Base-by-base conservation (phyloP, 2,329 filamentous ascomycete genomes). In the Ascocoryne sarcoides region DNA sequence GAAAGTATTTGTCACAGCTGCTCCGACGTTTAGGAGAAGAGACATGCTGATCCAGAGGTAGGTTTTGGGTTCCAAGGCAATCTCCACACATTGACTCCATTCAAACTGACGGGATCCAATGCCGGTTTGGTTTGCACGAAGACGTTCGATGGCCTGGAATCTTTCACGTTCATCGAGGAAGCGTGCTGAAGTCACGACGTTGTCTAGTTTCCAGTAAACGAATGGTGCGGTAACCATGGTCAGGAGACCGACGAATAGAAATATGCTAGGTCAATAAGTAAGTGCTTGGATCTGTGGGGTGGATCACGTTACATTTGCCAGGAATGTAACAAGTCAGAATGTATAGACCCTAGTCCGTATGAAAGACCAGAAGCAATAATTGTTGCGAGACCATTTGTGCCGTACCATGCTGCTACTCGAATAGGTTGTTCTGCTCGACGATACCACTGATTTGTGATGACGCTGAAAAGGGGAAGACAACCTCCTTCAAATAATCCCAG, bases 61-160 rank as follows among this genome's bases (percentile, higher is more conserved):
- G 0, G 66, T 71, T 56, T 75, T 73, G 12, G 65, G 62, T 40
- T 75, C 71, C 0, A 66, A 42, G 3, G 65, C 49, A 0, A 63
- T 58, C 44, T 76, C 70, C 12, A 71, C 65, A 1, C 82, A 65
- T 47, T 92, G 85, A 16, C 73, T 69, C 63, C 71, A 67, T 47
- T 82, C 82, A 61, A 81, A 84, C 46, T 82, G 70, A 48, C 78
- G 77, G 45, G 76, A 82, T 1, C 79, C 81, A 12, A 84, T 79
- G 0, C 84, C 84, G 44, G 84, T 84, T 56, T 86, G 77, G 51
- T 90, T 90, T 16, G 76, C 69, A 0, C 83, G 70, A 4, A 90
- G 75, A 0, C 84, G 71, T 47, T 86, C 84, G 18, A 88, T 65
- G 0, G 80, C 82, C 31, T 86, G 68, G 0, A 77, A 58, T 10